Conservation (phyloP, 148 eudicot species). For the Agrostemma githago region DNA sequence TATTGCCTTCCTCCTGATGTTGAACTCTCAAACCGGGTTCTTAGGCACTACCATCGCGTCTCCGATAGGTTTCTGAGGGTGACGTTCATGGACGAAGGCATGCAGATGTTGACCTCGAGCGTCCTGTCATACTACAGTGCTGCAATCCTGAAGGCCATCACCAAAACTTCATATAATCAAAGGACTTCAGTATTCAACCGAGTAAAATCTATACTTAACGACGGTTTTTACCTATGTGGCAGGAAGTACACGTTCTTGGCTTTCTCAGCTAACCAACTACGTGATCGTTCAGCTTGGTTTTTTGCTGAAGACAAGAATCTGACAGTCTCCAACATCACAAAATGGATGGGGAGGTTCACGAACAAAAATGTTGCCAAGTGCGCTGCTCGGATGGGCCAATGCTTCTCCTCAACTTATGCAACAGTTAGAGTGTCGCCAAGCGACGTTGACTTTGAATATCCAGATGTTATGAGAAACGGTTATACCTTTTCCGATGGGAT, state of each 20-base stretch:
- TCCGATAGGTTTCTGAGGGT: constrained; percentile 81
- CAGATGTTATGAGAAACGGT: constrained; percentile 51
- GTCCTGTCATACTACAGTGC: constrained; percentile 54
- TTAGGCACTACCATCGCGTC: constrained; percentile 52
- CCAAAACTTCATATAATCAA: constrained; percentile 35
- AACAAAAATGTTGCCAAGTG: constrained; percentile 67
- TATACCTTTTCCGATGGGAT: constrained; percentile 92
- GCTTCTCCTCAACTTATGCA: constrained; percentile 89
- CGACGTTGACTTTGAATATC: constrained; percentile 39
- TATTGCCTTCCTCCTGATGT: constrained; percentile 79
- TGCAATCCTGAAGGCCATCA: constrained; percentile 53
- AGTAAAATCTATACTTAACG: constrained; percentile 40
- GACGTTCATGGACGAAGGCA: constrained; percentile 87
- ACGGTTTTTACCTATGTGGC: constrained; percentile 70
- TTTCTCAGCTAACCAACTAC: constrained; percentile 78
- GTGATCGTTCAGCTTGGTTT: constrained; percentile 97
- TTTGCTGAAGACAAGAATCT: constrained; percentile 57
- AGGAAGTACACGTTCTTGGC: constrained; percentile 70
- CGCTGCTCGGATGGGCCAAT: constrained; percentile 94
- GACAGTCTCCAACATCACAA: constrained; percentile 30
- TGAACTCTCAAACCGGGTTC: constrained; percentile 76
- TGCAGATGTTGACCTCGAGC: constrained; percentile 51
- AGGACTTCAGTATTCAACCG: constrained; percentile 54
- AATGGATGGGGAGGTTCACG: constrained; percentile 77
- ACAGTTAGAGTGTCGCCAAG: constrained; percentile 60